These are phyloP conservation scores for Pleurozium schreberi DNA, from an alignment of 225 moss, liverwort and hornwort genomes.

Conservation along the genomic window DNA sequence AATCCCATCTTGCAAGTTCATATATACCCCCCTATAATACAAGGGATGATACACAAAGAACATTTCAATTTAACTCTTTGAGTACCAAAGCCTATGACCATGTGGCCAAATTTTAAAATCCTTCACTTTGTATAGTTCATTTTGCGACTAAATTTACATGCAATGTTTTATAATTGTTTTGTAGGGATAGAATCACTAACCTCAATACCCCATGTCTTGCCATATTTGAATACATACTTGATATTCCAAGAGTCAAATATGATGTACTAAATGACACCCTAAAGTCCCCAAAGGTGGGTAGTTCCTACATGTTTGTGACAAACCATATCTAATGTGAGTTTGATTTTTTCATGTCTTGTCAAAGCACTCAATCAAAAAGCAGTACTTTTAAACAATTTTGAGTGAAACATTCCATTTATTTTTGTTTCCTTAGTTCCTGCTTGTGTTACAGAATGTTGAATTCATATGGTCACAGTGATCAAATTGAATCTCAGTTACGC, in stretches of 20 bases:
- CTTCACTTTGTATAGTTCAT: not conserved
- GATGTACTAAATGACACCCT: not conserved
- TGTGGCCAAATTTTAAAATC: not conserved
- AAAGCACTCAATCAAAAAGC: not conserved
- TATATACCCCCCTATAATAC: not conserved
- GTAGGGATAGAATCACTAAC: not conserved
- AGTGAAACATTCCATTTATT: not conserved
- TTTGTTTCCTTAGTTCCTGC: not conserved
- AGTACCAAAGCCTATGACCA: not conserved
- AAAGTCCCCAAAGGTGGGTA: fast-evolving
- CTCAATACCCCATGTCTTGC: not conserved
- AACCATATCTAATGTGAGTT: not conserved
- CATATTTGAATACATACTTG: not conserved
- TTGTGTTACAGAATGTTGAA: not conserved
- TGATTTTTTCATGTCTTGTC: not conserved
- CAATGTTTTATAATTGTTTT: not conserved
- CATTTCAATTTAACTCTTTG: not conserved
- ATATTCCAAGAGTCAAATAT: not conserved
- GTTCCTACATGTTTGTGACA: not conserved
- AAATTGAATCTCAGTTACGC: not conserved
- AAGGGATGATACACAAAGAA: fast-evolving
- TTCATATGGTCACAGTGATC: not conserved
- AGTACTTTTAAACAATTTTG: not conserved
- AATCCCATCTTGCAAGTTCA: not conserved
- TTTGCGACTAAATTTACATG: not conserved